A percentile compares a stretch with the other conserved stretches of the same genome.
These are phyloP conservation scores for Cryphonectria parasitica DNA, from an alignment of 2,329 filamentous ascomycete genomes.

Conservation along the genomic window DNA sequence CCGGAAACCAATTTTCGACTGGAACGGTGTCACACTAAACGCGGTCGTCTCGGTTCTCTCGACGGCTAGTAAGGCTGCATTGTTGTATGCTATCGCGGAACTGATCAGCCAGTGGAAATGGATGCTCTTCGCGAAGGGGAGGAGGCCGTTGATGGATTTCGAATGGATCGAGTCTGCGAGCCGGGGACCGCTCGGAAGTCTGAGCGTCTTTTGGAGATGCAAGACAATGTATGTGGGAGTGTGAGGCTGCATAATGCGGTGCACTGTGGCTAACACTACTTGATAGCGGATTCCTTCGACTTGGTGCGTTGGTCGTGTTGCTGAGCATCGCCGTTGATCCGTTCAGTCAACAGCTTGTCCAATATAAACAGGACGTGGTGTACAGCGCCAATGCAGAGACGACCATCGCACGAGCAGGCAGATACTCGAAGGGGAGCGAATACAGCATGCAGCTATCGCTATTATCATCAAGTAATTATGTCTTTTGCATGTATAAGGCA, in stretches of 20 bases:
- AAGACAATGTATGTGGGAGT: conserved; percentile 1
- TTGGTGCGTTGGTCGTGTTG: conserved; percentile 10
- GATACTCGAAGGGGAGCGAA: conserved; percentile 15
- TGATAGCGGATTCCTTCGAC: conserved; percentile 9
- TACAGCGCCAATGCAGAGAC: not conserved
- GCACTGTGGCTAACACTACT: not conserved
- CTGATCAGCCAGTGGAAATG: conserved; percentile 24
- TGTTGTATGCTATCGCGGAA: conserved; percentile 14
- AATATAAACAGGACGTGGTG: conserved; percentile 10
- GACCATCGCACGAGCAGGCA: not conserved
- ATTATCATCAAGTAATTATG: not conserved
- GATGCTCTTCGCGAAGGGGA: conserved; percentile 9
- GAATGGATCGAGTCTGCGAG: conserved; percentile 21
- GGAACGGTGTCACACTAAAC: conserved; percentile 19
- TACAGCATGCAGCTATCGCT: not conserved
- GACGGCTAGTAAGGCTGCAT: conserved; percentile 5
- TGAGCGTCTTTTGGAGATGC: conserved; percentile 7
- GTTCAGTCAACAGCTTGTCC: conserved; percentile 22
- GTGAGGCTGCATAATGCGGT: not conserved
- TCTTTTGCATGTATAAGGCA: too few species aligned
- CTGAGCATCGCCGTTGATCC: conserved; percentile 19
- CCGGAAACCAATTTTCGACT: conserved; percentile 9
- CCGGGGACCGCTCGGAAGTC: conserved; percentile 19
- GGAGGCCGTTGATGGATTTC: conserved; percentile 17
- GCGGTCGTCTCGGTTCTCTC: conserved; percentile 19